These are phyloP conservation scores for Syncephalastrum monosporum DNA, from an alignment of 371 early-diverging fungal genomes.

Conservation along the genomic window DNA sequence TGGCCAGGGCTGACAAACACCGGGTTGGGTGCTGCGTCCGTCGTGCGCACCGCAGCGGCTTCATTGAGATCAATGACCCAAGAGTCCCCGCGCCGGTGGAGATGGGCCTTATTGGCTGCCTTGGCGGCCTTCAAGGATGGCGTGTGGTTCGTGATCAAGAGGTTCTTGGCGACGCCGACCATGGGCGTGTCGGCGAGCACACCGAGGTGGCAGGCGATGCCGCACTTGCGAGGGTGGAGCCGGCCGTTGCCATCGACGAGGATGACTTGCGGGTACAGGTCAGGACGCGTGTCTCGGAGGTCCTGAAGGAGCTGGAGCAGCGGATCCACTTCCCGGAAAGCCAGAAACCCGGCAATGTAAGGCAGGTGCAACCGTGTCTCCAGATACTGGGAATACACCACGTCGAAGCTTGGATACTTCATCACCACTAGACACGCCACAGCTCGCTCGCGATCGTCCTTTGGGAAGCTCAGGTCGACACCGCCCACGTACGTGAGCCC, in stretches of 20 bases:
- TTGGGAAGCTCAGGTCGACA: slow-evolving; percentile 82
- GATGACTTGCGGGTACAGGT: slow-evolving; percentile 71
- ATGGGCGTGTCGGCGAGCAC: slow-evolving; percentile 70
- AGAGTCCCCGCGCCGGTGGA: slow-evolving; percentile 51
- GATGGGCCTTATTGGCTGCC: slow-evolving; percentile 17
- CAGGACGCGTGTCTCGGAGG: slow-evolving; percentile 48
- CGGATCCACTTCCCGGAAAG: slow-evolving; percentile 82
- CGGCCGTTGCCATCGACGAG: slow-evolving; percentile 92
- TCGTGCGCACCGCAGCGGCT: slow-evolving; percentile 59
- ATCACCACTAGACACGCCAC: slow-evolving; percentile 76
- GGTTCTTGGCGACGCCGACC: slow-evolving; percentile 89
- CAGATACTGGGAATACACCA: slow-evolving; percentile 52
- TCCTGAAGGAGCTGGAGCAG: slow-evolving; percentile 53
- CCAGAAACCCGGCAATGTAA: slow-evolving; percentile 87
- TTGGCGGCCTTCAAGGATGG: slow-evolving; percentile 27
- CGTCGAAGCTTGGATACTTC: slow-evolving; percentile 59
- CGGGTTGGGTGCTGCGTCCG: slow-evolving; percentile 64
- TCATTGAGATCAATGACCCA: too few species aligned
- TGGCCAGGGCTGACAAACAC: slow-evolving; percentile 89
- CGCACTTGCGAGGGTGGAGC: slow-evolving; percentile 85
- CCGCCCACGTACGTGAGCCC: slow-evolving; percentile 74
- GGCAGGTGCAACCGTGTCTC: slow-evolving; percentile 66
- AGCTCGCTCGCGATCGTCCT: slow-evolving; percentile 60
- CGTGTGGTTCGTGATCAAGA: slow-evolving; percentile 63
- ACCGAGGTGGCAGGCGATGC: slow-evolving; percentile 88